Evolutionary conservation across 257 asterid species (phyloP), one percentile per base, ranked within the genome.

Genomic region (Gardenia jasminoides): DNA sequence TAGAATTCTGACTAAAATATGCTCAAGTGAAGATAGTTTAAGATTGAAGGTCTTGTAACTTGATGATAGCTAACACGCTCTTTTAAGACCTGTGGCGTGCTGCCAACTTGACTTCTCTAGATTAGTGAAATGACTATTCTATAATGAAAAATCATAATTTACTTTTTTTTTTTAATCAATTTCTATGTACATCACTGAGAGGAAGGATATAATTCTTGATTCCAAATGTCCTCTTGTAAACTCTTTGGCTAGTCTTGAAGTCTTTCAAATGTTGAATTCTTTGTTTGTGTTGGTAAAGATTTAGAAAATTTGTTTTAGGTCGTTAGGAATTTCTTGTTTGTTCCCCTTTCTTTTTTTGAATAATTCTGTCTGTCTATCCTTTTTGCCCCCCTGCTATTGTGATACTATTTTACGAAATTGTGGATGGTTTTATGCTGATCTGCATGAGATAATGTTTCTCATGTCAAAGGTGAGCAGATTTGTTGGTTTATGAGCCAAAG

Each of bases 21-120:
- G 62, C 74, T 67, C 44, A 68, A 80, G 75, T 65, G 77, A 76
- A 78, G 78, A 52, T 67, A 76, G 48, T 65, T 75, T 75, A 59
- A 76, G 31, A 56, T 64, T 65, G 77, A 28, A 41, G 80, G 67
- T 68, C 76, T 65, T 84, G 83, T 74, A 52, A 65, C 71, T 31
- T 76, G 72, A 33, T 56, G 68, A 59, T 54, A 39, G 71, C 48
- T 46, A 47, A 78, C 70, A 31, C 31, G 13, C 61, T 36, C 15
- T 54, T 54, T 61, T 26, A 41, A 46, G 59, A 44, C 50, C 56
- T 46, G 47, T n/a, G 39, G 33, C 12, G 19, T 30, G 5, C 16
- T 43, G 44, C 43, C 64, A 28, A 31, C 36, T 70, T 48, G 69
- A 20, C 65, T 65, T 50, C 56, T 39, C 16, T 19, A 19, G 30